Evolutionary conservation across 768 basidiomycete genomes (phyloP), one percentile per base, ranked within the genome.

Genomic region (Galerina sulciceps): DNA sequence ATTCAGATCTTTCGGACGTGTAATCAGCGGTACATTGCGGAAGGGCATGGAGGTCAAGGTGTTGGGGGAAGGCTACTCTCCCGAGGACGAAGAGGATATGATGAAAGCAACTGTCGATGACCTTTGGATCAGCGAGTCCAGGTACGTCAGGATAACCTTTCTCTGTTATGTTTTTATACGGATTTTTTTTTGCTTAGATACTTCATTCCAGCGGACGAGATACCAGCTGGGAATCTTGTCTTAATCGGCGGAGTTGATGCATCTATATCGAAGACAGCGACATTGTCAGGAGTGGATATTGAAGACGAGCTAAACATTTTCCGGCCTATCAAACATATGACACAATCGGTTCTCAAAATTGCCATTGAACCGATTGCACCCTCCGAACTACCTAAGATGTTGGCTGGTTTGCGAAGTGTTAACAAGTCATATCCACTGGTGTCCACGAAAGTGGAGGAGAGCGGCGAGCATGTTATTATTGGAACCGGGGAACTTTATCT

Each of bases 61-160:
- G n/a, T 80, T 99, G 6, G 97, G 97, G 56, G 97, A 99, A 71
- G 94, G 94, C 0, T 99, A 96, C 73, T 96, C 95, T 13, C 92
- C 93, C n/a, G 96, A 98, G 67, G 97, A 99, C 64, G 96, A 99
- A 76, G 97, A 99, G 75, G 97, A 99, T 69, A 96, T 98, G 94
- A 84, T 91, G 72, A 88, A 86, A 60, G 87, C 85, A 13, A 83
- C 79, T 2, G 85, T 97, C 2, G 96, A 98, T 64, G 89, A 90
- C 60, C 78, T 99, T 15, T 93, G 94, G 93, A 86, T 99, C 57
- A 87, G 85, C 69, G 91, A 98, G 79, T 87, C 96, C 14, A 83
- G 96, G 92, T 96, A 61, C 61, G 83, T 68, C 23, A 52, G 9
- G 34, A 10, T 13, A 49, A 52, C 18, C 11, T 6, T 31, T 31